Percentiles rank a stretch among this genome's conserved stretches.
phyloP scores from a whole-genome alignment of 805 yeast genomes.

The Zygosaccharomyces kombuchaensis region DNA sequence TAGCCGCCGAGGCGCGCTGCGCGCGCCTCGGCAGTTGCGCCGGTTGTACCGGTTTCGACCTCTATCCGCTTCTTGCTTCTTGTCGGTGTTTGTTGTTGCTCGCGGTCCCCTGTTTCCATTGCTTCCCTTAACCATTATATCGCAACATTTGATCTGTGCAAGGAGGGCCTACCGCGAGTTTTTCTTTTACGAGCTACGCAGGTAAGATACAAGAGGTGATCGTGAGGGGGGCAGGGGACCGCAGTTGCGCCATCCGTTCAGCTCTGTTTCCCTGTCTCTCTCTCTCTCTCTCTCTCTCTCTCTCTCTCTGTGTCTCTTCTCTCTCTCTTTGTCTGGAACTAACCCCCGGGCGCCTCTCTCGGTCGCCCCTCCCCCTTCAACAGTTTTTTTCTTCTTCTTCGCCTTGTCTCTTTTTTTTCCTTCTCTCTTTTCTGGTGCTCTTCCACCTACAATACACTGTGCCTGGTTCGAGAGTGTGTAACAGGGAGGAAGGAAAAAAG shows the following conservation, averaged over 20 bases:
- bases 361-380: neutral
- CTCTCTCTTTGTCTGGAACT: too few relatives aligned
- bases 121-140: too few relatives aligned
- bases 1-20: neutral
- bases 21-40: neutral
- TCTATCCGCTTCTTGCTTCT: neutral
- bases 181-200: too few relatives aligned
- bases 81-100: neutral
- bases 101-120: too few relatives aligned
- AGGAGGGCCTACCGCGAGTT: too few relatives aligned
- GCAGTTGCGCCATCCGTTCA: neutral
- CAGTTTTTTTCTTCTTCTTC: neutral
- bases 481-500: conserved; percentile 3
- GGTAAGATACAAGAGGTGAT: too few relatives aligned
- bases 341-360: too few relatives aligned
- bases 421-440: neutral
- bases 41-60: too few relatives aligned
- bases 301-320: neutral
- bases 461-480: neutral
- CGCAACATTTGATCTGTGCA: too few relatives aligned
- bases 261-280: neutral
- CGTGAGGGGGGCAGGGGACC: too few relatives aligned
- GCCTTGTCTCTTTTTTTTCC: conserved; percentile 1
- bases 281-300: neutral
- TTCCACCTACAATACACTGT: neutral